These are phyloP conservation scores for Aspergillus texensis DNA, from an alignment of 2,329 filamentous ascomycete genomes.

Conservation along the genomic window DNA sequence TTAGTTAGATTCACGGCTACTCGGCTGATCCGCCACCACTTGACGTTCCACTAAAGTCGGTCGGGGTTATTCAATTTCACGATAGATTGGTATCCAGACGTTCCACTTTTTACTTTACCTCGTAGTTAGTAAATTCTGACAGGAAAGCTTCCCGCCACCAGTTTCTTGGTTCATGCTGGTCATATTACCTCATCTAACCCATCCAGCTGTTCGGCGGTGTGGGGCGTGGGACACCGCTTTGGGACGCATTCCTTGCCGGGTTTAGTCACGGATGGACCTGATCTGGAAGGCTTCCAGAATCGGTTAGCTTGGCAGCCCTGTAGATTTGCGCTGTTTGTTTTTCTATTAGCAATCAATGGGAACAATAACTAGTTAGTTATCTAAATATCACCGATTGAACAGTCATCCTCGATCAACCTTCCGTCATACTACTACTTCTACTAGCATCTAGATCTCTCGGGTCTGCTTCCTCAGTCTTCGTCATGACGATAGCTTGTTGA, in stretches of 20 bases:
- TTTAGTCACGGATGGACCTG: constrained; percentile 4
- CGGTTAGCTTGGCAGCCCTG: constrained; percentile 2
- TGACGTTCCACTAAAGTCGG: background rate
- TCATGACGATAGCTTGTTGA: background rate
- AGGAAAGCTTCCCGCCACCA: background rate
- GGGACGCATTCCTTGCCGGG: background rate
- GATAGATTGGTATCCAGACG: background rate
- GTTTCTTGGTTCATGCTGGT: background rate
- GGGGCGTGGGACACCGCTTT: background rate
- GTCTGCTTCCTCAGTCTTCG: background rate
- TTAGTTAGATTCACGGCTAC: background rate
- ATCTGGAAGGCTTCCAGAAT: constrained; percentile 3
- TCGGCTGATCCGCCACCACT: constrained; percentile 5
- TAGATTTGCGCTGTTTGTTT: background rate
- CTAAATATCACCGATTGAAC: background rate
- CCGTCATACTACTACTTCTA: background rate
- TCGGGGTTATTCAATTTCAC: background rate
- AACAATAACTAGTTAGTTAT: background rate
- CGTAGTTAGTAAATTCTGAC: background rate
- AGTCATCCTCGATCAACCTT: background rate
- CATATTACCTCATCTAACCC: background rate
- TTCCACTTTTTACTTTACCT: background rate
- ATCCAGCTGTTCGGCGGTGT: background rate
- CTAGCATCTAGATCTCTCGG: too few relatives aligned
- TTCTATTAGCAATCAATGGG: background rate